Conservation (phyloP, 768 basidiomycete species). For the Pholiota molesta region DNA sequence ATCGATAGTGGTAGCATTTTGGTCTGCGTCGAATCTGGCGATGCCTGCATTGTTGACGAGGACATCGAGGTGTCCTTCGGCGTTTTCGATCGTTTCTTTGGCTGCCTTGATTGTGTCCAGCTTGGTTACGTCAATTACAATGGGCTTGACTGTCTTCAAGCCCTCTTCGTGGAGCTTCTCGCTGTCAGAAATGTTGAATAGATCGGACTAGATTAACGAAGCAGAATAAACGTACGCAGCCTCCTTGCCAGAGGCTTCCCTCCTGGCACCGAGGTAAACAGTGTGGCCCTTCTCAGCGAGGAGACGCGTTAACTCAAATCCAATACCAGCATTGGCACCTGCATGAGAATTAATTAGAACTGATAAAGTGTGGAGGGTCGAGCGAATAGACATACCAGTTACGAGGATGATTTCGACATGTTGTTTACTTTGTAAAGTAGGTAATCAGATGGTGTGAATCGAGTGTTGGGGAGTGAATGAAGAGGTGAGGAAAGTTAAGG, state of each 20-base stretch:
- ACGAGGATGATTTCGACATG: conserved; percentile 42
- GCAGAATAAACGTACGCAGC: conserved; percentile 34
- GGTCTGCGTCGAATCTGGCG: conserved; percentile 23
- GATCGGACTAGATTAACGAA: background rate
- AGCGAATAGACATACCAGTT: conserved; percentile 31
- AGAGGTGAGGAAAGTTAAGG: background rate
- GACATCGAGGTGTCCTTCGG: conserved; percentile 45
- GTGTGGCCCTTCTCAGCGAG: conserved; percentile 45
- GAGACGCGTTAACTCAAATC: conserved; percentile 45
- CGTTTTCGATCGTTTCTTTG: conserved; percentile 36
- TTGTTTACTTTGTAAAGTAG: background rate
- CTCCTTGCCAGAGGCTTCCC: conserved; percentile 39
- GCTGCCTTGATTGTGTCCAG: conserved; percentile 36
- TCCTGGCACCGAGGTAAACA: conserved; percentile 48
- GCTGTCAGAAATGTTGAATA: conserved; percentile 17
- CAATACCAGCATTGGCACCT: conserved; percentile 50
- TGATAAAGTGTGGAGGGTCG: background rate
- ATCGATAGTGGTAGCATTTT: conserved; percentile 38
- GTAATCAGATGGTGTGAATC: background rate
- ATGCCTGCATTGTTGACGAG: conserved; percentile 50
- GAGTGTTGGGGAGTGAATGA: too few relatives aligned
- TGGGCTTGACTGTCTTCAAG: conserved; percentile 32
- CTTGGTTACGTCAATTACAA: conserved; percentile 45
- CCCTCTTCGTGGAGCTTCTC: conserved; percentile 35
- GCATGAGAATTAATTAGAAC: background rate